Conservation (phyloP, 2,329 filamentous ascomycete genomes). For the Aspergillus pseudoviridinutans region DNA sequence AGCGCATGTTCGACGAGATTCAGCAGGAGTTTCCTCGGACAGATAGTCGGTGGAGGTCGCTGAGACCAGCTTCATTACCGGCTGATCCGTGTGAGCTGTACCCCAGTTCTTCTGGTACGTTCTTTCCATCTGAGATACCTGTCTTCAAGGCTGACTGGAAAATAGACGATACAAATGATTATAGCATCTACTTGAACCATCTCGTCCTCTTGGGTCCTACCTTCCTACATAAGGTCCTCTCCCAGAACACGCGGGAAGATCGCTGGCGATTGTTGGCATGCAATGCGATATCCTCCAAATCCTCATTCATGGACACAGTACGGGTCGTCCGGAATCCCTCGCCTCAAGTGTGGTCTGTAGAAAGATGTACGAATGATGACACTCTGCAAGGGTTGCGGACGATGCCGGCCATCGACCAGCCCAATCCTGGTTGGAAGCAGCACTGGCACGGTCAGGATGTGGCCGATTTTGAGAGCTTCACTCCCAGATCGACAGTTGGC, state of each 20-base stretch:
- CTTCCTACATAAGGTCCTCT: constrained; percentile 10
- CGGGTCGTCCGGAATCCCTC: constrained; percentile 4
- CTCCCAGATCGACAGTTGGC: not conserved
- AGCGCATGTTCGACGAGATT: constrained; percentile 8
- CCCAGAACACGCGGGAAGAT: constrained; percentile 3
- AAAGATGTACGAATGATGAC: constrained; percentile 3
- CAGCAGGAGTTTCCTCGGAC: constrained; percentile 10
- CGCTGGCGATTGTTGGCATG: constrained; percentile 9
- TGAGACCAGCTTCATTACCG: constrained; percentile 8
- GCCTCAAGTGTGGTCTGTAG: constrained; percentile 5
- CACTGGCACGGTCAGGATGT: constrained; percentile 7
- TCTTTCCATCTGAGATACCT: not conserved
- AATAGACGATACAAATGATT: constrained; percentile 5
- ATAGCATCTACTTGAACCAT: constrained; percentile 14
- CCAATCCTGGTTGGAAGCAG: constrained; percentile 9
- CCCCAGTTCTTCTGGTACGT: constrained; percentile 8
- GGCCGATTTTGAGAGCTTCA: not conserved
- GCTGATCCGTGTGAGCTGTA: constrained; percentile 9
- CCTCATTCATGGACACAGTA: constrained; percentile 12
- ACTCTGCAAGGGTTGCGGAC: not conserved
- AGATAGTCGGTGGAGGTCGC: constrained; percentile 9
- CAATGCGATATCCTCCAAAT: constrained; percentile 12
- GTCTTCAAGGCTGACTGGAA: not conserved
- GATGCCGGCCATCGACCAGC: constrained; percentile 8
- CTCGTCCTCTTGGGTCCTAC: constrained; percentile 12